Evolutionary conservation across 2,329 filamentous ascomycete genomes (phyloP), one percentile per base, ranked within the genome.

Genomic region (Geosmithia putterillii): DNA sequence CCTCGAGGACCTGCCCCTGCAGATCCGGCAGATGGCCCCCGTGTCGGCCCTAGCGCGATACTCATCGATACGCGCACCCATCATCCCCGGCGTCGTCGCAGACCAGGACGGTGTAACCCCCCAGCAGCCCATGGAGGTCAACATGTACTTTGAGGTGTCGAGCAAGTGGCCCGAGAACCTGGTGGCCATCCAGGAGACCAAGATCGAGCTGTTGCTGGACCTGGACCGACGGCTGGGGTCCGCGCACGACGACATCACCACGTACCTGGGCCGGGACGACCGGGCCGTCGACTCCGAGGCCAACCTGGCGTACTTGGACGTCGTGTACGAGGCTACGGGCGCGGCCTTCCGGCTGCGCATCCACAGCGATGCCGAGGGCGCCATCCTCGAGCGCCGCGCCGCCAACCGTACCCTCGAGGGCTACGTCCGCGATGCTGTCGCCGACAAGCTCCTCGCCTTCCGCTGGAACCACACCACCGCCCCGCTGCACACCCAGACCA

Each of bases 131-230:
- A 82, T 89, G 50, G 81, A 94, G 51, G 75, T 94, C 25, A 74
- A 88, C 37, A 71, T 98, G 40, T 89, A 90, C 56, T 96, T 98
- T 52, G 92, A 98, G 64, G 86, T 84, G 4, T 96, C 92, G 7
- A 82, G 80, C 39, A 83, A 86, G 51, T 98, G 92, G 92, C 92
- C 92, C 0, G 89, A 96, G 56, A 87, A 94, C 55, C 65, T 96
- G 8, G 77, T 77, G 3, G 89, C 90, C 5, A 95, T 96, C 44
- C 92, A 98, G 59, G 79, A 88, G 55, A 89, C 88, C 12, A 98
- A 98, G 62, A 76, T 94, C 35, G 92, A 94, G 3, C 94, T 98
- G 57, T 70, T 92, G 4, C 65, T 95, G 3, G 76, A 81, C 52
- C 79, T 95, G 45, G 79, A 81, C 41, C 78, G 81, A 42, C 72